Evolutionary conservation across 2,329 filamentous ascomycete species (phyloP), one percentile per base, ranked within the genome.

Genomic region (Fusarium nelsonii): DNA sequence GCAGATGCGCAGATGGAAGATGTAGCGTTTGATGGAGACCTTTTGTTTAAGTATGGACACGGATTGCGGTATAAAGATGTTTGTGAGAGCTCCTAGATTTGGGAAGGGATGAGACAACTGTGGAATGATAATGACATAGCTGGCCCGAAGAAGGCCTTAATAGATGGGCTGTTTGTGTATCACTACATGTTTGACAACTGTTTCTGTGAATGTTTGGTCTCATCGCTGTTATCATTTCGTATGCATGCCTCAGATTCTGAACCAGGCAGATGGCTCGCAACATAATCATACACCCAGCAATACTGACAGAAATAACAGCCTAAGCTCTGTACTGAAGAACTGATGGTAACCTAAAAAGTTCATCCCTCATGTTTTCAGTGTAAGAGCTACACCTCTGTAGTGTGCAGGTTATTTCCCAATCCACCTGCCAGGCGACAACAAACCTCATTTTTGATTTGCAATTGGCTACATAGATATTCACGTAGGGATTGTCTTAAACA

Each of bases 1-100:
- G 83, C 84, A 0, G 77, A 79, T 45, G 77, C 69, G 10, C 63
- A 68, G 0, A 63, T 51, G 15, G 73, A 75, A 34, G 77, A 78
- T 45, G 68, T 77, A 12, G 71, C 76, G 0, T 78, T 70, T 44
- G 75, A 78, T 37, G 74, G 74, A 0, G 58, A 71, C 28, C 57
- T 77, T 2, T 34, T 76, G 8, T 78, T 78, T 36, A 63, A 63
- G 53, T 78, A 77, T 59, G 77, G 77, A 1, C 72, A 77, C 28
- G 77, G 76, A 4, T 55, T 78, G 40, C 26, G 59, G 73, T 76
- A 77, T 55, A 88, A 55, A n/a, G 58, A 71, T 40, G 49, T 51
- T 8, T 69, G 66, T n/a, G 62, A 53, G 15, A 50, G 23, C 16
- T 18, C 39, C 2, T 65, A 55, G 30, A 16, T 6, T 36, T 33